phyloP scores from a whole-genome alignment of 1,284 basidiomycete genomes.

The Rhodotorula glutinis region DNA sequence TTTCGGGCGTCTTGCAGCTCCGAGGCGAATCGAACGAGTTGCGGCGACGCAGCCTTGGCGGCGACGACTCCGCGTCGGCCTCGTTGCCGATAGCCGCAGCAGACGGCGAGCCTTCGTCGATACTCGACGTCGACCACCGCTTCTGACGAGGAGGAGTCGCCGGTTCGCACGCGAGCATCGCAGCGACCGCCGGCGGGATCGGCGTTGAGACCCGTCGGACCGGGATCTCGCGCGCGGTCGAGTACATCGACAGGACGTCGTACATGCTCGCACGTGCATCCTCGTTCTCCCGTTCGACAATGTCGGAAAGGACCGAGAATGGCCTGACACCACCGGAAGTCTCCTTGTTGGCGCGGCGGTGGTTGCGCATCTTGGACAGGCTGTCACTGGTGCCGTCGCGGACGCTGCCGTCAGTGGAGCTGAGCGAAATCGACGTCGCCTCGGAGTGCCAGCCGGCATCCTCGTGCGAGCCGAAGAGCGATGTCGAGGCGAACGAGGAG shows the following conservation, averaged over 20 bases:
- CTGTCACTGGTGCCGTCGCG: conserved; percentile 12
- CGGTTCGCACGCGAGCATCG: conserved; percentile 31
- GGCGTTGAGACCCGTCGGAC: conserved; percentile 33
- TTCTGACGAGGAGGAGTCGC: conserved; percentile 34
- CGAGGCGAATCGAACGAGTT: not conserved
- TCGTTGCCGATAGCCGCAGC: not conserved
- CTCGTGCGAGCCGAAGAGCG: conserved; percentile 27
- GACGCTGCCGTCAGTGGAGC: conserved; percentile 29
- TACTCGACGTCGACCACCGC: conserved; percentile 24
- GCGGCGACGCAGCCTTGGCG: conserved; percentile 13
- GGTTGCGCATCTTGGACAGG: not conserved
- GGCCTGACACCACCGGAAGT: not conserved
- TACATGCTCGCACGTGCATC: conserved; percentile 12
- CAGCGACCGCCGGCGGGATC: conserved; percentile 17
- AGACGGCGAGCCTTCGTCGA: not conserved
- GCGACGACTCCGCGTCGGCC: conserved; percentile 37
- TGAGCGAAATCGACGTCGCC: conserved; percentile 24
- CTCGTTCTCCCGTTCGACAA: conserved; percentile 26
- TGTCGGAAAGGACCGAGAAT: conserved; percentile 11
- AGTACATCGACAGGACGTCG: conserved; percentile 3
- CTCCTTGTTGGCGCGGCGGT: conserved; percentile 3
- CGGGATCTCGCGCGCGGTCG: not conserved
- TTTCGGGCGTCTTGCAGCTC: not conserved
- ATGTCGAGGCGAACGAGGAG: conserved; percentile 38
- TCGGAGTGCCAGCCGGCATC: conserved; percentile 35